Conservation (phyloP, 139 green algal genomes). For the Ulvella scutata region DNA sequence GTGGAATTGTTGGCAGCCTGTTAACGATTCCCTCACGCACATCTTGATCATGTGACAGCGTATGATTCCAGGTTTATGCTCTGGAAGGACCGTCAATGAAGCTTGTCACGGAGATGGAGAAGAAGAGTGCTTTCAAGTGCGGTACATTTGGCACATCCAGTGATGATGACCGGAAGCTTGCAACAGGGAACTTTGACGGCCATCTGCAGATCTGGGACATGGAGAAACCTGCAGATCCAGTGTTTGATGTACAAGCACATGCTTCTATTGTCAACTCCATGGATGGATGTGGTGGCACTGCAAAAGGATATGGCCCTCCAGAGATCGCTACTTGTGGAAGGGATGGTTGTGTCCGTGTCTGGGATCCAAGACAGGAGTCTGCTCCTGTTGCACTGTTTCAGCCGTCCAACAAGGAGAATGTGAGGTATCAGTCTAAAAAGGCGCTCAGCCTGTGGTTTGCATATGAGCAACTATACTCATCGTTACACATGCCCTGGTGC, state of each 20-base stretch:
- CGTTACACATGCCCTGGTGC: not conserved
- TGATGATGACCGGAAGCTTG: conserved; percentile 36
- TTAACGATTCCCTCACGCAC: not conserved
- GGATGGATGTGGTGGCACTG: conserved; percentile 58
- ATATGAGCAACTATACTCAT: not conserved
- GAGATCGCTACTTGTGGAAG: conserved; percentile 65
- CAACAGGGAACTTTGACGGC: conserved; percentile 61
- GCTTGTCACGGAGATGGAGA: conserved; percentile 31
- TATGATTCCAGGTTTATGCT: conserved; percentile 42
- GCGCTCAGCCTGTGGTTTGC: not conserved
- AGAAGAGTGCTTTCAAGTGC: conserved; percentile 52
- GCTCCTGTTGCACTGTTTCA: conserved; percentile 69
- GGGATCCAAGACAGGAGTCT: conserved; percentile 65
- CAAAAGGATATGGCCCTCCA: conserved; percentile 44
- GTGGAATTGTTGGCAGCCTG: too few relatives aligned
- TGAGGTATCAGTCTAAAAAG: conserved; percentile 27
- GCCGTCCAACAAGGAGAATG: conserved; percentile 33
- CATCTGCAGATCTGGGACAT: conserved; percentile 59
- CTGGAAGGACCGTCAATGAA: conserved; percentile 49
- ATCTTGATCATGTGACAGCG: not conserved
- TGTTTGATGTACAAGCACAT: conserved; percentile 54
- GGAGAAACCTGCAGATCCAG: conserved; percentile 26
- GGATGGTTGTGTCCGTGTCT: conserved; percentile 75
- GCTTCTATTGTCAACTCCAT: conserved; percentile 60
- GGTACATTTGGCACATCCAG: conserved; percentile 54